Evolutionary conservation across 345 rosid genomes (phyloP).

Genomic region (Eucalyptus rudis): DNA sequence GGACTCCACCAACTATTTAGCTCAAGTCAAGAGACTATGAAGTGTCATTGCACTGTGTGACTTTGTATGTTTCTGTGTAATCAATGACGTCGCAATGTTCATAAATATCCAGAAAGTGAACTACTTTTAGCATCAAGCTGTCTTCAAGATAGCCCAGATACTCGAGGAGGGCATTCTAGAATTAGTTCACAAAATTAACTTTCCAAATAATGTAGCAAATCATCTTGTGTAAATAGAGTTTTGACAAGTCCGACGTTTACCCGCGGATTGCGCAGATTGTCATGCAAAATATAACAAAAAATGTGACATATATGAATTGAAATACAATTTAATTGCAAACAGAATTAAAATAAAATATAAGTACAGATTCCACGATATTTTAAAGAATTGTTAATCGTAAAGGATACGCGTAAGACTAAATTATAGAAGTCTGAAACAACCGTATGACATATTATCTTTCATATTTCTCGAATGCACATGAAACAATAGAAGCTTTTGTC

Average conservation of each 20-base stretch:
- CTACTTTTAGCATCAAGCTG: background rate
- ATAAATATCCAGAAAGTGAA: background rate
- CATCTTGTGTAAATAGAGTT: background rate
- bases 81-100: background rate
- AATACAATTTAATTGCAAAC: background rate
- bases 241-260: background rate
- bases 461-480: background rate
- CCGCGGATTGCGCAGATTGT: background rate
- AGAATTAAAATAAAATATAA: background rate
- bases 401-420: background rate
- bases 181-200: background rate
- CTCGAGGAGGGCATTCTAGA: background rate
- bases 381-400: background rate
- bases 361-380: background rate
- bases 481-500: background rate
- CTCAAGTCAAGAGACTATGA: background rate
- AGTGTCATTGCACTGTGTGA: background rate
- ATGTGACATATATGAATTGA: background rate
- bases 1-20: background rate
- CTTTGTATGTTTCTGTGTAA: background rate
- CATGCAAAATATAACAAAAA: background rate
- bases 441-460: background rate
- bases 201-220: background rate
- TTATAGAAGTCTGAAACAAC: background rate
- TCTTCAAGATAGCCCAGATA: background rate